These are phyloP conservation scores for Aspergillus fumigatus DNA, from an alignment of 2,329 filamentous ascomycete genomes.

Conservation along the genomic window DNA sequence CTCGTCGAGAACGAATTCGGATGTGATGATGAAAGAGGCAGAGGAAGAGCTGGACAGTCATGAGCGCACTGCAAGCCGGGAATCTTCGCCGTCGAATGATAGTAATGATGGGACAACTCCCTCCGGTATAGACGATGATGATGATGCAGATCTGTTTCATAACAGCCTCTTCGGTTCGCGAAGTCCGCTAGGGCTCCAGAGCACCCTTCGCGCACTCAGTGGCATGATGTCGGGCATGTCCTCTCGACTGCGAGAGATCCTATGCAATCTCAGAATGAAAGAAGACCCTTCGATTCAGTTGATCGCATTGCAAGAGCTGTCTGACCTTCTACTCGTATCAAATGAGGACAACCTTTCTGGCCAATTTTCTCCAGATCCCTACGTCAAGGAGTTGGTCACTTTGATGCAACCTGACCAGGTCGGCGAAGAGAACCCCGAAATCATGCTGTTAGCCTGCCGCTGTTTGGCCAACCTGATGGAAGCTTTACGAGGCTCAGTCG, in stretches of 20 bases:
- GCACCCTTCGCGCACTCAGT: conserved; percentile 77
- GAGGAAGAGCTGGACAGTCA: conserved; percentile 49
- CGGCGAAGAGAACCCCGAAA: conserved; percentile 86
- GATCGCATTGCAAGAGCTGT: conserved; percentile 87
- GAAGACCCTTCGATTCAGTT: conserved; percentile 83
- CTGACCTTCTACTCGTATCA: conserved; percentile 86
- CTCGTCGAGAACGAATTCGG: conserved; percentile 53
- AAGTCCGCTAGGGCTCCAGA: conserved; percentile 64
- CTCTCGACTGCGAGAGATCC: conserved; percentile 70
- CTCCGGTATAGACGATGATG: conserved; percentile 51
- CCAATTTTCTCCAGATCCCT: conserved; percentile 89
- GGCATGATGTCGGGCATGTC: conserved; percentile 89
- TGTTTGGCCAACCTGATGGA: conserved; percentile 98
- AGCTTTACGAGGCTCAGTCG: conserved; percentile 83
- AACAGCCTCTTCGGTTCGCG: conserved; percentile 61
- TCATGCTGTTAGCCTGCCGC: conserved; percentile 94
- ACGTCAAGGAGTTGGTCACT: conserved; percentile 86
- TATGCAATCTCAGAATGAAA: conserved; percentile 72
- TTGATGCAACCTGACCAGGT: conserved; percentile 90
- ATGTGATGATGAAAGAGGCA: conserved; percentile 67
- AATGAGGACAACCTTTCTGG: conserved; percentile 95
- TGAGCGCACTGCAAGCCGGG: conserved; percentile 47
- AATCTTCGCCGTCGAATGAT: conserved; percentile 57
- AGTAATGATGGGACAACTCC: conserved; percentile 59
- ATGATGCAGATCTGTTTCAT: conserved; percentile 59